Conservation (phyloP, 2,329 filamentous ascomycete genomes). For the Colletotrichum paranaense region DNA sequence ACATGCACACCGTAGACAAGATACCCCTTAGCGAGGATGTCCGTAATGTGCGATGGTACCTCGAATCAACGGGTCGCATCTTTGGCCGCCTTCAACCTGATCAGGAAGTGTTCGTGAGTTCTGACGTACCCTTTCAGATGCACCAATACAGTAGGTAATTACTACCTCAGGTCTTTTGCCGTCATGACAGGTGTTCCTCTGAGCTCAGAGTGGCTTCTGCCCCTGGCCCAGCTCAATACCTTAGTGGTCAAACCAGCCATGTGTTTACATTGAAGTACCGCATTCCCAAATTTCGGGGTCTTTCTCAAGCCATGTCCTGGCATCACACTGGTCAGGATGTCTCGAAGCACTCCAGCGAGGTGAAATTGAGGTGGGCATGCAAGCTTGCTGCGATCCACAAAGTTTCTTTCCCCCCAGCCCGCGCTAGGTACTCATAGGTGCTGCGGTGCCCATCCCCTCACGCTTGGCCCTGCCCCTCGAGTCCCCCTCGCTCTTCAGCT, state of each 20-base stretch:
- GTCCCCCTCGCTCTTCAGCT: not conserved
- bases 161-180: not conserved
- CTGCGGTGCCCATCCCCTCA: not conserved
- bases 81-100: not conserved
- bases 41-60: not conserved
- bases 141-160: not conserved
- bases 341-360: not conserved
- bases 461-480: not conserved
- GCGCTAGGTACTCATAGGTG: constrained; percentile 1
- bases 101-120: not conserved
- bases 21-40: not conserved
- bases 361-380: constrained; percentile 21
- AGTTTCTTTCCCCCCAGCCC: constrained; percentile 23
- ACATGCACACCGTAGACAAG: not conserved
- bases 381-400: constrained; percentile 29
- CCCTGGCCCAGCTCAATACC: not conserved
- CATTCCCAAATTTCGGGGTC: not conserved
- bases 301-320: not conserved
- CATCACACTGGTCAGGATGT: not conserved
- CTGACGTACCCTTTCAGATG: constrained; percentile 10
- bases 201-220: not conserved
- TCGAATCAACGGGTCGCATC: constrained; percentile 11
- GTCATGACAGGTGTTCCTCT: not conserved
- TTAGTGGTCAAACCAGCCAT: not conserved
- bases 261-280: not conserved